These are phyloP conservation scores for Leishmania guyanensis DNA, from an alignment of 208 protist species.

Conservation along the genomic window DNA sequence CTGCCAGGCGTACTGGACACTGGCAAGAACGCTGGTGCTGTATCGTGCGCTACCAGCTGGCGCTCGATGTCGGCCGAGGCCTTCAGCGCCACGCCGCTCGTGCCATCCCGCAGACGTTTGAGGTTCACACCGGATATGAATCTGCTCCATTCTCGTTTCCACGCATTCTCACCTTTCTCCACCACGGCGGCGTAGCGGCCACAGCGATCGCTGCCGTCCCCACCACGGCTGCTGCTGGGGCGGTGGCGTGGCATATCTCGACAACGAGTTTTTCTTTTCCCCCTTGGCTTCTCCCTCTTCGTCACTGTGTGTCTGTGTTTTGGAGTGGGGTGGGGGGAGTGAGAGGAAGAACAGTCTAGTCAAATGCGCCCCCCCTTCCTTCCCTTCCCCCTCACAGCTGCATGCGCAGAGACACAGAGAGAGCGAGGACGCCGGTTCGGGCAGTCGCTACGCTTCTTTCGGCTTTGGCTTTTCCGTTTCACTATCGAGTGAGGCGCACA, in stretches of 20 bases:
- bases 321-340: neutral
- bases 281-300: neutral
- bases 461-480: neutral
- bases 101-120: conserved; percentile 74
- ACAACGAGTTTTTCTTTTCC: neutral
- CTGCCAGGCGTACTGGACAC: neutral
- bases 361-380: neutral
- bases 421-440: too few relatives aligned
- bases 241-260: conserved; percentile 21
- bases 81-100: conserved; percentile 54
- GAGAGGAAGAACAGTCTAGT: neutral
- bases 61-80: conserved; percentile 62
- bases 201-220: conserved; percentile 12
- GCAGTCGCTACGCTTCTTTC: neutral
- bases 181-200: conserved; percentile 78
- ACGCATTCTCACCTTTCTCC: conserved; percentile 82
- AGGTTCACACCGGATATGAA: conserved; percentile 87
- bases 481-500: neutral
- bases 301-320: neutral
- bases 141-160: conserved; percentile 80
- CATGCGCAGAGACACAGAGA: neutral
- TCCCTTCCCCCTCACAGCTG: neutral
- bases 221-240: neutral
- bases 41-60: conserved; percentile 10
- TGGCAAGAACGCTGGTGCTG: neutral